phyloP scores from a whole-genome alignment of 495 filamentous ascomycete species.

The Daldinia decipiens region DNA sequence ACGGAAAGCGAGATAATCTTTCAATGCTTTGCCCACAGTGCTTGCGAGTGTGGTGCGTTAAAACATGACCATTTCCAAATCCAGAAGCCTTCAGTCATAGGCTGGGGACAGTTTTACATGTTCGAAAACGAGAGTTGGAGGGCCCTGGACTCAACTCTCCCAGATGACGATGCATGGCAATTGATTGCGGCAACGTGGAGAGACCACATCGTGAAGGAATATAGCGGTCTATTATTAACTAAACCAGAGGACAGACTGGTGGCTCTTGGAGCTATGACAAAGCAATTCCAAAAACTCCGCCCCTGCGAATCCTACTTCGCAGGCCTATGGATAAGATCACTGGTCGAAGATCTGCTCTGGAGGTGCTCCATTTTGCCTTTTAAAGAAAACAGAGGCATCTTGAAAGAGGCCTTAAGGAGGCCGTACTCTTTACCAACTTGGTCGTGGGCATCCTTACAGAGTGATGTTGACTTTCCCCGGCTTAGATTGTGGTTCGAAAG shows the following conservation, averaged over 20 bases:
- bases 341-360: constrained; percentile 18
- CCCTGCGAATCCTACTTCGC: background rate
- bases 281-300: constrained; percentile 12
- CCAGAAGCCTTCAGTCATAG: background rate
- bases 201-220: background rate
- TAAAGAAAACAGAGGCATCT: background rate
- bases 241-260: constrained; percentile 1
- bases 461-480: background rate
- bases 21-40: background rate
- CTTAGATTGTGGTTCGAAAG: background rate
- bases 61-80: background rate
- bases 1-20: constrained; percentile 15
- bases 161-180: background rate
- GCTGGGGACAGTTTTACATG: too few species aligned
- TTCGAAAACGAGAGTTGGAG: background rate
- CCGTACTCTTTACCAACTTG: constrained; percentile 5
- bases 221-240: background rate
- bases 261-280: constrained; percentile 7
- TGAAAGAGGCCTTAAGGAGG: background rate
- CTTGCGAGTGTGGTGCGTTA: constrained; percentile 12
- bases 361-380: background rate
- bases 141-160: too few species aligned
- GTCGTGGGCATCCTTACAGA: constrained; percentile 20
- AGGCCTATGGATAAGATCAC: constrained; percentile 12
- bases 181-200: background rate